Base-by-base conservation (phyloP, 495 filamentous ascomycete species). In the Penicillium samsonianum region DNA sequence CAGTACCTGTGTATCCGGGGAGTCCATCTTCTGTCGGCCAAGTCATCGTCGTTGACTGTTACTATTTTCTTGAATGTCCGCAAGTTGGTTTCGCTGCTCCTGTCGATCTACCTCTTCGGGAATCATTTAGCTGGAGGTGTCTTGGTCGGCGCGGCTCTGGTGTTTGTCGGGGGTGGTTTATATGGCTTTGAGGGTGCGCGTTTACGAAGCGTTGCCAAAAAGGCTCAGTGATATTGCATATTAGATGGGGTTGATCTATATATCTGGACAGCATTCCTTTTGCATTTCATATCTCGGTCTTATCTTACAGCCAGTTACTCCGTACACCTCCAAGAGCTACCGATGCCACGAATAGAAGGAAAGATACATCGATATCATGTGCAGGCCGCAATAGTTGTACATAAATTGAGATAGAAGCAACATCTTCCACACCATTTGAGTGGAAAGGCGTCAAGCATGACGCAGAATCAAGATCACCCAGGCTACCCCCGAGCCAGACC, bases 1-100 rank as follows among this genome's bases (percentile, higher is more conserved):
- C 94, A 98, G 72, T 94, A 96, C 65, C 79, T 89, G 19, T 98
- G 94, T 69, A 96, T 98, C 59, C 88, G 91, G 5, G 94, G 94
- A 2, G 94, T 98, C 33, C 97, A 98, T 62, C 81, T 96, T 19
- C 78, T 98, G 4, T 90, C 88, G 1, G 89, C 92, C 0, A 85
- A 86, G 44, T 88, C 90, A 3, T 92, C 93, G 16, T 96, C 94
- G 0, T 78, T 98, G 49, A 97, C 93, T 0, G 94, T 98, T 16
- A 96, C 93, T 2, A 94, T 98, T 41, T 90, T 96, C 31, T 80
- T 98, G 25, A 98, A 98, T 69, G 87, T 98, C 47, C 82, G 94
- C 63, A 98, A 98, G 72, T 78, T 98, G n/a, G 86, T 95, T 19
- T 95, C 90, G 57, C 80, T 98, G 53, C 69, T 96, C 58, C 65